Base-by-base conservation (phyloP, 1,284 basidiomycete species). In the Thecaphora frezii region DNA sequence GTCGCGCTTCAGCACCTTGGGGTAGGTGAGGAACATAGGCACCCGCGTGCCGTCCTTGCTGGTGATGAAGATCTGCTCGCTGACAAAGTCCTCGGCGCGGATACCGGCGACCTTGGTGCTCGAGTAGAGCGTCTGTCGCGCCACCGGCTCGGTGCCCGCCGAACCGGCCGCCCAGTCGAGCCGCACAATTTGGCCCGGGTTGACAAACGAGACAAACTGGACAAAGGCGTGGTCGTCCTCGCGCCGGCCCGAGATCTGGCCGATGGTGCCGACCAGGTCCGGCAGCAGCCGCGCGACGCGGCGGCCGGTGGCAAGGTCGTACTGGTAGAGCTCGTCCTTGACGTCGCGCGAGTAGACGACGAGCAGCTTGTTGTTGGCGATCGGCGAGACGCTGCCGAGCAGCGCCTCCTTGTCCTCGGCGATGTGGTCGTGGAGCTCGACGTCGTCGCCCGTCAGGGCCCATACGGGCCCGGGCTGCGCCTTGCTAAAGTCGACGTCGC, bases 11-110 rank as follows among this genome's bases (percentile, higher is more conserved):
- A 87, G 88, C 22, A 83, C 83, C 75, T 88, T 88, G 73, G 88
- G 88, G 46, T 86, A 84, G 26, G 91, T 89, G 54, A 93, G 84
- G 74, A 91, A 93, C 89, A 93, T 91, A 2, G 90, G 90, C 30
- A 93, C 83, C 46, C 83, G 84, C 2, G 89, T 91, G 0, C 89
- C 89, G 71, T 93, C 91, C 76, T 88, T 89, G 79, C 86, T 87
- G 82, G 77, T 52, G 58, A 76, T 69, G 30, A 74, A 69, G 51
- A 86, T 85, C 80, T 92, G 90, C 64, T 85, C 83, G 25, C 86
- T 83, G 10, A 85, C 82, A 73, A 91, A 93, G 51, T 91, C 88
- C 5, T 87, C 83, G 1, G 86, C 82, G 48, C 84, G 82, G 48
- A 93, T 81, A 1, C 88, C 89, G 9, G 83, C 83, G 13, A 91